Percentiles rank a stretch among this genome's conserved stretches.
Conservation (phyloP, 1,139 yeast genomes). For the Taphrina populina region DNA sequence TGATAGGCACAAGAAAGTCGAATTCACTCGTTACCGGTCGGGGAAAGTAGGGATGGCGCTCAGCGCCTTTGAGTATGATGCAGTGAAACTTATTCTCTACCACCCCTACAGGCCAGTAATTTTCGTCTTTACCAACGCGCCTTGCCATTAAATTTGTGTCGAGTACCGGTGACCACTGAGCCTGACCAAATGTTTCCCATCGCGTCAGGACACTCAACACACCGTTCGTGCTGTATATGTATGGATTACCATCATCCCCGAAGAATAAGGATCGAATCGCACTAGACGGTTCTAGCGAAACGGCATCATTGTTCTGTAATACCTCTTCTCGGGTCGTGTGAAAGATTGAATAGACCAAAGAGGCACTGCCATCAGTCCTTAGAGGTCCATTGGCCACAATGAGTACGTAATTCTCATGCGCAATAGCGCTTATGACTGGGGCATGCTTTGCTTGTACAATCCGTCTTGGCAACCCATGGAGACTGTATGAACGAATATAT, state of each 20-base stretch:
- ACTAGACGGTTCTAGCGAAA: constrained; percentile 43
- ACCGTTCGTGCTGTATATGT: constrained; percentile 75
- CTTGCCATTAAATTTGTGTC: constrained; percentile 58
- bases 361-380: constrained; percentile 40
- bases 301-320: constrained; percentile 46
- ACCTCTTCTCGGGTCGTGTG: constrained; percentile 47
- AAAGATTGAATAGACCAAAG: constrained; percentile 46
- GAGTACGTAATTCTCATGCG: constrained; percentile 52
- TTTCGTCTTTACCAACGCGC: constrained; percentile 51
- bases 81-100: constrained; percentile 59
- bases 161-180: constrained; percentile 85
- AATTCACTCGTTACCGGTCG: constrained; percentile 79
- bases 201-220: constrained; percentile 65
- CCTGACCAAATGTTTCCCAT: constrained; percentile 73
- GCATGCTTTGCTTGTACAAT: constrained; percentile 52
- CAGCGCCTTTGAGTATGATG: constrained; percentile 58
- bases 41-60: constrained; percentile 60
- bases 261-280: constrained; percentile 62
- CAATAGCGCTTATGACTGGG: constrained; percentile 59
- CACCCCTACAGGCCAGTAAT: constrained; percentile 86
- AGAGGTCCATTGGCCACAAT: constrained; percentile 44
- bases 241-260: constrained; percentile 85
- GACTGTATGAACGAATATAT: constrained; percentile 55
- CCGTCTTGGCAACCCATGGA: constrained; percentile 57
- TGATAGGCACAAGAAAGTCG: constrained; percentile 62